Percentiles rank a stretch among this genome's conserved stretches.
Evolutionary conservation across 805 yeast genomes (phyloP).

Genomic region (Ogataea populi-albae): DNA sequence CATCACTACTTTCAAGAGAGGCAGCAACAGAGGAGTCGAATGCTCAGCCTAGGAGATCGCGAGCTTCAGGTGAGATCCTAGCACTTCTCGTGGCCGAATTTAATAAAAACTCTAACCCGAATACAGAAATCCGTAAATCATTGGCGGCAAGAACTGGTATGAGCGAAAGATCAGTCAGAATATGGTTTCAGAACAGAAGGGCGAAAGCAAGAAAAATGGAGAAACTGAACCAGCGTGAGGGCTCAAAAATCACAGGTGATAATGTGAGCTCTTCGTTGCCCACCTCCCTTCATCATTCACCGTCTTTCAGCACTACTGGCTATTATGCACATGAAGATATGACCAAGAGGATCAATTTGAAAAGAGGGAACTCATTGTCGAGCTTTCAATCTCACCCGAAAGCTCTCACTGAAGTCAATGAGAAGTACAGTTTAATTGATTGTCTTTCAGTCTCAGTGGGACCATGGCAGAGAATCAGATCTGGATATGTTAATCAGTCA

Average conservation of each 20-base stretch:
- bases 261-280: too few relatives aligned
- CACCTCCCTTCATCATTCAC: background rate
- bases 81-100: slow-evolving; percentile 67
- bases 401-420: slow-evolving; percentile 56
- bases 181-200: slow-evolving; percentile 90
- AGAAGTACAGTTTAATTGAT: slow-evolving; percentile 64
- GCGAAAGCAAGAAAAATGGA: slow-evolving; percentile 73
- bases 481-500: slow-evolving; percentile 49
- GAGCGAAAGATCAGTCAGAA: slow-evolving; percentile 85
- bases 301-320: too few relatives aligned
- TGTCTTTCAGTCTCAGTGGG: slow-evolving; percentile 71
- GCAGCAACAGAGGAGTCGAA: slow-evolving; percentile 7
- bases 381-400: slow-evolving; percentile 21
- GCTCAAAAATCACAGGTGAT: slow-evolving; percentile 1
- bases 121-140: slow-evolving; percentile 63
- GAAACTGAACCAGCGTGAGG: slow-evolving; percentile 36
- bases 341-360: slow-evolving; percentile 6
- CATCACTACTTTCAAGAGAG: slow-evolving; percentile 1
- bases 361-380: slow-evolving; percentile 16
- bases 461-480: slow-evolving; percentile 73
- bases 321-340: too few relatives aligned
- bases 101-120: slow-evolving; percentile 70
- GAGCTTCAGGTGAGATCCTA: slow-evolving; percentile 64
- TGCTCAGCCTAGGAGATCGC: slow-evolving; percentile 30
- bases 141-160: slow-evolving; percentile 72